Base-by-base conservation (phyloP, 345 rosid genomes). In the Heritiera fomes region DNA sequence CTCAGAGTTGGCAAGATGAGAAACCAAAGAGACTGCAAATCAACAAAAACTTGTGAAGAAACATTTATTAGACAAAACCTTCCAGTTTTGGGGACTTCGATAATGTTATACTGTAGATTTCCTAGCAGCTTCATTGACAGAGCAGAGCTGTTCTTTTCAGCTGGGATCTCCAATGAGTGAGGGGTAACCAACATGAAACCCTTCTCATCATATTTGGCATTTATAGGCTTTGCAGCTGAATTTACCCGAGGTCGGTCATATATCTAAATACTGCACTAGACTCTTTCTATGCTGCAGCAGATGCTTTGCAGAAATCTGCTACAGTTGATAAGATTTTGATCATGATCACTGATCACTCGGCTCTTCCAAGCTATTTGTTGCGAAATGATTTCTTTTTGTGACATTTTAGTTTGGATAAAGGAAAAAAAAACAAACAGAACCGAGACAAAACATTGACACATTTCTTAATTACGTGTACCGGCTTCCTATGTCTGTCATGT, bases 91-190 rank as follows among this genome's bases (percentile, higher is more conserved):
- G 88, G 84, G 75, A 79, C 85, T 47, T 82, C 89, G 30, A 17
- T 71, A n/a, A 86, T 80, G 90, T 71, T 89, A 87, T 90, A 85
- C 75, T 84, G 75, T 77, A 87, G 91, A 82, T 89, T 90, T 78
- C 91, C 96, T 4, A 78, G 80, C 62, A 76, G 82, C 83, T 89
- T 92, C 82, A 83, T 92, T 49, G 84, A 89, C 77, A 89, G 78
- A 59, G 96, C 90, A 20, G 94, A 92, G 79, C 86, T 79, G 56
- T 90, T 90, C 84, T 92, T 92, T 79, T 86, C 92, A 38, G 85
- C 61, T n/a, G 70, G 38, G 61, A 66, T 65, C 62, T 32, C 62
- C 47, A n/a, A 30, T 32, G 62, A 4, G 23, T 18, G 59, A 62
- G 28, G 47, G 78, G 55, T 61, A 75, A 72, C 55, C 23, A 46